Evolutionary conservation across 306 rosid species (phyloP).

Genomic region (Leucaena leucocephala): DNA sequence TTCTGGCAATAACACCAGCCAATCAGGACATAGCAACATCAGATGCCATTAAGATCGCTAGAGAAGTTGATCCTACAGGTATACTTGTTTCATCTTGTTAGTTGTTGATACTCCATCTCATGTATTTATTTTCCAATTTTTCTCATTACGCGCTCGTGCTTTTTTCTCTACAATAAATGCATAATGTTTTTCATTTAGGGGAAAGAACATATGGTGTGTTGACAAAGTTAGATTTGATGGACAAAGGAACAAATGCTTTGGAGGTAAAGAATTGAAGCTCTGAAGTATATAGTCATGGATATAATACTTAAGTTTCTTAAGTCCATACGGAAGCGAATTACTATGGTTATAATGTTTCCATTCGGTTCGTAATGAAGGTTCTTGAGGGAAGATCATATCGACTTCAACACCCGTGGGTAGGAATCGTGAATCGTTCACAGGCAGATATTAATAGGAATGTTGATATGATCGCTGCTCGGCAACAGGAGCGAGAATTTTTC

Average conservation of each 20-base stretch:
- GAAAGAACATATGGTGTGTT: constrained; percentile 88
- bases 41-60: constrained; percentile 81
- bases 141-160: not conserved
- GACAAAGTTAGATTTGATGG: constrained; percentile 97
- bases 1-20: constrained; percentile 91
- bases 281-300: not conserved
- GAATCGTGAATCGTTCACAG: constrained; percentile 95
- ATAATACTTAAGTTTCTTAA: not conserved
- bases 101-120: not conserved
- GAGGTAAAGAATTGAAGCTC: constrained; percentile 60
- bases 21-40: constrained; percentile 95
- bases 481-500: constrained; percentile 87
- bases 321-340: not conserved
- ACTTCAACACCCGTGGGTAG: constrained; percentile 96
- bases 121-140: constrained; percentile 14
- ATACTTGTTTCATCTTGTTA: constrained; percentile 27
- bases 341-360: constrained; percentile 2
- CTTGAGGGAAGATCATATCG: constrained; percentile 92
- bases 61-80: constrained; percentile 93
- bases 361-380: constrained; percentile 56
- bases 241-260: constrained; percentile 86
- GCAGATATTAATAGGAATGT: constrained; percentile 83
- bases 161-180: constrained; percentile 27
- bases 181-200: constrained; percentile 48
- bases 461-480: constrained; percentile 85